Percentiles rank a stretch among this genome's conserved stretches.
Evolutionary conservation across 495 filamentous ascomycete species (phyloP).

Genomic region (Lophium mytilinum): DNA sequence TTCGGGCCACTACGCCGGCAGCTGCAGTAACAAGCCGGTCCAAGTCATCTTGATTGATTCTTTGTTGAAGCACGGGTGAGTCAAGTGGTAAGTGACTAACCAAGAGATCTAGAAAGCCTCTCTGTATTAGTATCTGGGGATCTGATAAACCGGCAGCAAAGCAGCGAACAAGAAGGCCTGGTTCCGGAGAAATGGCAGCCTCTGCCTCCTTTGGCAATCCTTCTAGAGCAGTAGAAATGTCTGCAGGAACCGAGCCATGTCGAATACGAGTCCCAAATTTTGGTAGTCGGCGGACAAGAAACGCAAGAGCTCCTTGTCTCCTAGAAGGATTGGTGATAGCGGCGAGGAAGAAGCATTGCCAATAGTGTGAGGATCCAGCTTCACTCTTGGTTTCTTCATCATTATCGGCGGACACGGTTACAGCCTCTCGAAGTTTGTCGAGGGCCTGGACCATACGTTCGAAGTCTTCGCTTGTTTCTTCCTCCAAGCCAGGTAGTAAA

Average conservation of each 20-base stretch:
- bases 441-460: conserved; percentile 74
- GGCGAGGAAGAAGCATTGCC: conserved; percentile 95
- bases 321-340: conserved; percentile 80
- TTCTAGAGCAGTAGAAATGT: conserved; percentile 20
- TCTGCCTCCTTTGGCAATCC: conserved; percentile 45
- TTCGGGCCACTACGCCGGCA: conserved; percentile 69
- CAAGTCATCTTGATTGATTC: conserved; percentile 62
- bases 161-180: conserved; percentile 79
- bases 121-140: conserved; percentile 82
- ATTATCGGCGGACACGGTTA: conserved; percentile 27
- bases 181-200: conserved; percentile 81
- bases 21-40: conserved; percentile 76
- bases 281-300: conserved; percentile 70
- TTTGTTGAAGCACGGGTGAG: conserved; percentile 68
- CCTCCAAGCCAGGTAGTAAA: conserved; percentile 83
- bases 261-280: conserved; percentile 45
- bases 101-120: conserved; percentile 86
- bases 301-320: conserved; percentile 79
- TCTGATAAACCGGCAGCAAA: conserved; percentile 87
- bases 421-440: conserved; percentile 64
- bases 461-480: conserved; percentile 95
- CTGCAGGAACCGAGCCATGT: conserved; percentile 9
- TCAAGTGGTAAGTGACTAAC: conserved; percentile 88
- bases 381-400: conserved; percentile 41
- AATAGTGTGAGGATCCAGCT: conserved; percentile 78